A percentile compares a stretch with the other conserved stretches of the same genome.
These are phyloP conservation scores for Mycena vulgaris DNA, from an alignment of 768 basidiomycete species.

Conservation along the genomic window DNA sequence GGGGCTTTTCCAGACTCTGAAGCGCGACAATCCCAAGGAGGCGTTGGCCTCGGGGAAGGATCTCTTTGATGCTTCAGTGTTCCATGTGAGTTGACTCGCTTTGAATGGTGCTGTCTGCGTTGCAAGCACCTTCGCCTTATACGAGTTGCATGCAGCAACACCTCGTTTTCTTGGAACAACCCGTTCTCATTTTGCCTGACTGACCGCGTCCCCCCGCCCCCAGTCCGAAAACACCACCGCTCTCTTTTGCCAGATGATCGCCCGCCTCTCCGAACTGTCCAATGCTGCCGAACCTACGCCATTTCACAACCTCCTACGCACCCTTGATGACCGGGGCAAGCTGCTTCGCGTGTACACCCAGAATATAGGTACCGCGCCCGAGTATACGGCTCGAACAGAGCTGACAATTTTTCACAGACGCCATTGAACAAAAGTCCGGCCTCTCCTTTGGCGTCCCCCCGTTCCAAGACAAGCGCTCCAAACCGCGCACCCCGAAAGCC, in stretches of 20 bases:
- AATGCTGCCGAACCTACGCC: slow-evolving; percentile 82
- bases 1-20: slow-evolving; percentile 85
- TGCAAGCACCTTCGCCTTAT: too few relatives aligned
- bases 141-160: not conserved
- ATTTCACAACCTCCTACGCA: slow-evolving; percentile 83
- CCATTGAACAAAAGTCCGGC: slow-evolving; percentile 89
- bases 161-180: not conserved
- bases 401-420: too few relatives aligned
- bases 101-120: too few relatives aligned
- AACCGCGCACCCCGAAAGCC: slow-evolving; percentile 53
- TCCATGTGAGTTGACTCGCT: slow-evolving; percentile 74
- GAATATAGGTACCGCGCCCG: too few relatives aligned
- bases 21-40: slow-evolving; percentile 83
- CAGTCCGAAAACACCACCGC: slow-evolving; percentile 84
- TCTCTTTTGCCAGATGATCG: slow-evolving; percentile 92
- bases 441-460: slow-evolving; percentile 89
- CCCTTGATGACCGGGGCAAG: slow-evolving; percentile 81
- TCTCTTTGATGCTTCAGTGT: slow-evolving; percentile 92
- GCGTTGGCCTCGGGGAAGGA: slow-evolving; percentile 84
- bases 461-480: slow-evolving; percentile 70
- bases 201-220: slow-evolving; percentile 18
- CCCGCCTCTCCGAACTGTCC: slow-evolving; percentile 82
- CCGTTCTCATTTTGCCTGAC: slow-evolving; percentile 4
- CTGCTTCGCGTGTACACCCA: slow-evolving; percentile 93
- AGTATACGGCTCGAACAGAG: too few relatives aligned